Evolutionary conservation across 2,329 filamentous ascomycete species (phyloP).

Genomic region (Cytospora mali): DNA sequence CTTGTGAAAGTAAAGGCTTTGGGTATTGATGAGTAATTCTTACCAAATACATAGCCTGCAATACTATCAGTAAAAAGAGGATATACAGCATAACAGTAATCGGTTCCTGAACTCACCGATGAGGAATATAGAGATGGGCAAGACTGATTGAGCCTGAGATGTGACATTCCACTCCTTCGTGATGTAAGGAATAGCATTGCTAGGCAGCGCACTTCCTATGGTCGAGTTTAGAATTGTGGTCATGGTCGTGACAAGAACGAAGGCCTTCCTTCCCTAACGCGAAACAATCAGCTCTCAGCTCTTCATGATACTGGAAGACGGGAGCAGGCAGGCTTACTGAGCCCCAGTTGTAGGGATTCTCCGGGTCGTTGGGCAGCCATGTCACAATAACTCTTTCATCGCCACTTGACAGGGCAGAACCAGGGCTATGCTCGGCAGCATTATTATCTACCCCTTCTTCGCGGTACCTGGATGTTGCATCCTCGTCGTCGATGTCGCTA

Average conservation of each 20-base stretch:
- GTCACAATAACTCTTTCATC: constrained; percentile 42
- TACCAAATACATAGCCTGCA: constrained; percentile 59
- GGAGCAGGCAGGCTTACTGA: constrained; percentile 32
- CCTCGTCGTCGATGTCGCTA: constrained; percentile 42
- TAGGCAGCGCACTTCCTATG: constrained; percentile 65
- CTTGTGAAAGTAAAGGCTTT: background rate
- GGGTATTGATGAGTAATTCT: constrained; percentile 28
- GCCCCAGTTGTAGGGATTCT: constrained; percentile 59
- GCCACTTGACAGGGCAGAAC: constrained; percentile 36
- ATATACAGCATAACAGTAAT: background rate
- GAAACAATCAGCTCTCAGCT: constrained; percentile 26
- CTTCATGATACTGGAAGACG: background rate
- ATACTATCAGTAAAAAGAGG: constrained; percentile 5
- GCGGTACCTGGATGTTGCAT: constrained; percentile 45
- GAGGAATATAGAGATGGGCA: constrained; percentile 66
- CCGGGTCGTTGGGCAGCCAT: constrained; percentile 51
- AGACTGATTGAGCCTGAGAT: constrained; percentile 46
- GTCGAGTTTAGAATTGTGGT: constrained; percentile 68
- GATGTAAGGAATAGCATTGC: constrained; percentile 63
- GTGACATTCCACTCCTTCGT: constrained; percentile 59
- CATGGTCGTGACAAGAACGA: constrained; percentile 58
- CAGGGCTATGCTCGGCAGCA: constrained; percentile 31
- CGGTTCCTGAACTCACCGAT: constrained; percentile 42
- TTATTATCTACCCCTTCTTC: constrained; percentile 46
- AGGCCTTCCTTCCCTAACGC: constrained; percentile 54